Percentiles rank a stretch among this genome's conserved stretches.
Conservation (phyloP, 768 basidiomycete genomes). For the Trametopsis cervina region DNA sequence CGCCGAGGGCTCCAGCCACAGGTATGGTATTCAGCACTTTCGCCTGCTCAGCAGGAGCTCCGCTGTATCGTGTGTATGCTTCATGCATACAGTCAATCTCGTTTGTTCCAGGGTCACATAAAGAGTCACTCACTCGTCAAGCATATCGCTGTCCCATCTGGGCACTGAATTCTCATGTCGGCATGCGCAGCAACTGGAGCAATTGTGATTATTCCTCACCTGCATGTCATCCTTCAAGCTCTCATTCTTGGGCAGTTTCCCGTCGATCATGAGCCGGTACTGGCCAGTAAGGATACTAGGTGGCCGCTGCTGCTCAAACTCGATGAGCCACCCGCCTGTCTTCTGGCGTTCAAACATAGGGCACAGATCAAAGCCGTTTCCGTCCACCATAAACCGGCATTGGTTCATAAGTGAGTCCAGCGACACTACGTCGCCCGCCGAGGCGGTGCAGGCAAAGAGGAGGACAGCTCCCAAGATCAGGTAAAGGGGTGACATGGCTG, state of each 20-base stretch:
- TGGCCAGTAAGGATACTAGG: conserved; percentile 23
- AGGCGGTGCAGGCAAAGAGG: neutral
- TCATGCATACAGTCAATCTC: neutral
- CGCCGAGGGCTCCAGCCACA: conserved; percentile 19
- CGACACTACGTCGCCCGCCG: conserved; percentile 7
- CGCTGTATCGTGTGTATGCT: neutral
- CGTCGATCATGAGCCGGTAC: conserved; percentile 23
- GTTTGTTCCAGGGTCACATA: neutral
- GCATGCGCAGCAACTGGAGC: conserved; percentile 2
- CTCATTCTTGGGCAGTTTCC: conserved; percentile 18
- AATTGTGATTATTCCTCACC: conserved; percentile 17
- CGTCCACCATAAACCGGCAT: conserved; percentile 21
- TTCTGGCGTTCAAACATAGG: conserved; percentile 19
- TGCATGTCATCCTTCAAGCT: conserved; percentile 21
- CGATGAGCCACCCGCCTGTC: conserved; percentile 14
- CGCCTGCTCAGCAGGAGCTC: neutral
- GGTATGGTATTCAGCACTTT: conserved; percentile 19
- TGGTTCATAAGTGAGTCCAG: conserved; percentile 14
- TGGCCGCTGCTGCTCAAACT: conserved; percentile 17
- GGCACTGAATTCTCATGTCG: conserved; percentile 17
- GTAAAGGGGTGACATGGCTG: conserved; percentile 9
- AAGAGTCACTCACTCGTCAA: conserved; percentile 16
- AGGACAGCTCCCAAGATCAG: conserved; percentile 1
- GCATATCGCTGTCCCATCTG: conserved; percentile 26
- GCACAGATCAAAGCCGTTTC: conserved; percentile 23